phyloP scores from a whole-genome alignment of 2,329 filamentous ascomycete genomes.

The Pseudogymnoascus sp. region DNA sequence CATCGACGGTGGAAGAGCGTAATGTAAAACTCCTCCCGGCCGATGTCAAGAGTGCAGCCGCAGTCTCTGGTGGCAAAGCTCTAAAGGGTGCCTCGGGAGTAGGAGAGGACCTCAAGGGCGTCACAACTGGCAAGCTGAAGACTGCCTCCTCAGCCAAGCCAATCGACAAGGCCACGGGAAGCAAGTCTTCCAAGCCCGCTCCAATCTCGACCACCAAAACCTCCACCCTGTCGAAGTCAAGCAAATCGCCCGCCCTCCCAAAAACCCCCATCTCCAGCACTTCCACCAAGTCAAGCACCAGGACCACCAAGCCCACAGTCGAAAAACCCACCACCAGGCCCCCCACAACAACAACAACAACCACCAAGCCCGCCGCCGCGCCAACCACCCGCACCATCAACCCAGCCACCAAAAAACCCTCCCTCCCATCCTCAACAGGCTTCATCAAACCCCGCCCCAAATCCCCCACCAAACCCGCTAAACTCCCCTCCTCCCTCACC shows the following conservation, averaged over 20 bases:
- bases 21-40: slow-evolving; percentile 11
- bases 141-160: not conserved
- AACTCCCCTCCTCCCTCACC: slow-evolving; percentile 58
- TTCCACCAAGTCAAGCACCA: slow-evolving; percentile 15
- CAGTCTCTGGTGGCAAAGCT: slow-evolving; percentile 11
- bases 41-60: not conserved
- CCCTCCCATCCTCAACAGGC: slow-evolving; percentile 25
- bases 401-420: slow-evolving; percentile 22
- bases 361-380: slow-evolving; percentile 34
- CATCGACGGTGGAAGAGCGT: slow-evolving; percentile 15
- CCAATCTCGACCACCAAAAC: slow-evolving; percentile 22
- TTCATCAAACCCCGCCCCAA: slow-evolving; percentile 54
- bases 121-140: not conserved
- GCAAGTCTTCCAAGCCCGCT: slow-evolving; percentile 13
- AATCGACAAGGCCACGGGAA: slow-evolving; percentile 13
- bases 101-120: not conserved
- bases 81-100: slow-evolving; percentile 13
- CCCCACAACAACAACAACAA: slow-evolving; percentile 25
- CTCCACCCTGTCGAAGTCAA: slow-evolving; percentile 20
- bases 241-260: slow-evolving; percentile 26
- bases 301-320: slow-evolving; percentile 27
- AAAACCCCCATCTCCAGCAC: slow-evolving; percentile 33
- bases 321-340: slow-evolving; percentile 23
- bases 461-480: slow-evolving; percentile 61
- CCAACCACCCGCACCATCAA: slow-evolving; percentile 32